Evolutionary conservation across 2,329 filamentous ascomycete species (phyloP), one percentile per base, ranked within the genome.

Genomic region (Verticillium dahliae): DNA sequence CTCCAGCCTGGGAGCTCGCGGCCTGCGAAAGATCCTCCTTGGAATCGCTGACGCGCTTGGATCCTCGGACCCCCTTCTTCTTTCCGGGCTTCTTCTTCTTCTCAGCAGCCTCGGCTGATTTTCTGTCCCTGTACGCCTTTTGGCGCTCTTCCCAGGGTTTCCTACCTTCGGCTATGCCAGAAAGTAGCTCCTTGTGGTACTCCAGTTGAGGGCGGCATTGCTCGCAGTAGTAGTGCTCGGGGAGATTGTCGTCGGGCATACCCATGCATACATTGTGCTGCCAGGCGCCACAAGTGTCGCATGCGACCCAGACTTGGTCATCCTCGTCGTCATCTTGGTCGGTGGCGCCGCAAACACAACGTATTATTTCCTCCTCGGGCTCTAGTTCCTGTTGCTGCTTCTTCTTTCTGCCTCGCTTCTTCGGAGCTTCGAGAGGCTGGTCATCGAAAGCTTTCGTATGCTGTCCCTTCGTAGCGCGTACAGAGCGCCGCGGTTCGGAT

Each of bases 221-320:
- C 75, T 99, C 95, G 76, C 95, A 99, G 76, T 90, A 96, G 78
- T 99, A 99, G 74, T 90, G 83, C 63, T 90, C 90, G 35, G 90
- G 89, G 61, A 91, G 82, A 69, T 93, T 86, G 62, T 93, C 90
- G 37, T 88, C 85, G 69, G 84, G 87, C 72, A 97, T 85, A 60
- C 91, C 92, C 81, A 99, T 91, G 73, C 95, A 99, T 65, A 96
- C 89, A 71, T 97, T 97, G 76, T 99, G 95, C 76, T 99, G 95
- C 95, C 95, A 99, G 52, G 90, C 94, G 57, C 86, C 87, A 75
- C 95, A 99, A 56, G 85, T 86, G 75, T 99, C 95, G 79, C 95
- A 99, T 64, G 90, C 92, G 70, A 99, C 97, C 92, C 96, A 98
- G 11, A 52, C 45, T 59, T 92, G 88, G 69, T 95, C 89, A 67